phyloP scores from a whole-genome alignment of 805 yeast species.

The Metschnikowia proteae region DNA sequence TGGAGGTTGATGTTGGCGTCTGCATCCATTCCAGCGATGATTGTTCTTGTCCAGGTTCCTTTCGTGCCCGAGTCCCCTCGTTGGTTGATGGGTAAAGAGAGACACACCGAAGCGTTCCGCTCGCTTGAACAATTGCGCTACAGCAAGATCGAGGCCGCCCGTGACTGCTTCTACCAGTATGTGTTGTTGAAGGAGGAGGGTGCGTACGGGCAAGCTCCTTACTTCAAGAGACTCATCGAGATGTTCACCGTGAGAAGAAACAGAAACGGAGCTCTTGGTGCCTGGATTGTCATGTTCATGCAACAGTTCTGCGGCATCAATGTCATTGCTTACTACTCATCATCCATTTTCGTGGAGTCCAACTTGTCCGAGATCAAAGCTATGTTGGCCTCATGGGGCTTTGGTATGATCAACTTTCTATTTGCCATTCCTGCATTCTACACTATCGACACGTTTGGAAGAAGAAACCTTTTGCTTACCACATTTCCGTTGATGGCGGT shows the following conservation, averaged over 20 bases:
- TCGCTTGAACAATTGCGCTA: conserved; percentile 46
- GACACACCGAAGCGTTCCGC: conserved; percentile 47
- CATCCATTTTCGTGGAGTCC: conserved; percentile 67
- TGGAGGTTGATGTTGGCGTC: conserved; percentile 68
- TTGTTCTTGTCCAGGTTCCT: conserved; percentile 48
- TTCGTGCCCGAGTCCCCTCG: conserved; percentile 69
- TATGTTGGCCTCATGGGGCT: conserved; percentile 79
- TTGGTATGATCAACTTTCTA: conserved; percentile 73
- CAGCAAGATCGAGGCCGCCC: conserved; percentile 53
- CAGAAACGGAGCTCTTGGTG: conserved; percentile 76
- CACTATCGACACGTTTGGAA: conserved; percentile 74
- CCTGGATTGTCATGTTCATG: conserved; percentile 82
- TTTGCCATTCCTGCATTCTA: conserved; percentile 82
- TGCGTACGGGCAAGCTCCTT: conserved; percentile 44
- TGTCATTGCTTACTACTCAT: conserved; percentile 82
- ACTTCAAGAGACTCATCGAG: conserved; percentile 47
- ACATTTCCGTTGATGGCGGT: conserved; percentile 65
- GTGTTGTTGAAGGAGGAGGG: conserved; percentile 59
- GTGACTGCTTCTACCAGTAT: conserved; percentile 59
- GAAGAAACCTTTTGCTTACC: conserved; percentile 55
- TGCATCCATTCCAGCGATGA: conserved; percentile 53
- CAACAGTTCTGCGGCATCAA: conserved; percentile 91
- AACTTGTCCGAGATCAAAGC: conserved; percentile 62
- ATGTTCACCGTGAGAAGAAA: conserved; percentile 72
- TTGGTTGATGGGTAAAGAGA: conserved; percentile 56